A percentile compares a stretch with the other conserved stretches of the same genome.
Conservation (phyloP, 441 rosid species). For the Lepidium campestre region DNA sequence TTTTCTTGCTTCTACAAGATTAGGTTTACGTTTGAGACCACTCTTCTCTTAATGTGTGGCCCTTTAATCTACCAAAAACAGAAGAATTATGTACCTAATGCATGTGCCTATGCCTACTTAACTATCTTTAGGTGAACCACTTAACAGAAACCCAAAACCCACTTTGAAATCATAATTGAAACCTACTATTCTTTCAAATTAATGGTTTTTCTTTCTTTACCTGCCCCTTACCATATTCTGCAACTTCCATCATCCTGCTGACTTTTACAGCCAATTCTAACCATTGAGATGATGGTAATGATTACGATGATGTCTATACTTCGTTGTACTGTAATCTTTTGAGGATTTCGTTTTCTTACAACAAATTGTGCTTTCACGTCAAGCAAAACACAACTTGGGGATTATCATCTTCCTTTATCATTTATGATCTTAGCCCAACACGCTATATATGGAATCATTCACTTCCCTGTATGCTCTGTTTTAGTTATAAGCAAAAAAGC, state of each 20-base stretch:
- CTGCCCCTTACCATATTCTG: constrained; percentile 16
- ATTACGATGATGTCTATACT: constrained; percentile 7
- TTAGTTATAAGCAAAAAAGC: not conserved
- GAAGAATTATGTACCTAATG: constrained; percentile 2
- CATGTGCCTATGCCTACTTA: not conserved
- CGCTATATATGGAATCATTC: not conserved
- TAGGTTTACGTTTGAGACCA: constrained; percentile 8
- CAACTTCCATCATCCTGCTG: not conserved
- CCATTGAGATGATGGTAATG: not conserved
- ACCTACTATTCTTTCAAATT: constrained; percentile 17
- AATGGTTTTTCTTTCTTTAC: not conserved
- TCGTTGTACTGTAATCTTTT: constrained; percentile 13
- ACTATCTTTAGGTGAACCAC: constrained; percentile 23
- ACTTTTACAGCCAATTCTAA: constrained; percentile 2
- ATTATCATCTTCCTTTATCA: constrained; percentile 6
- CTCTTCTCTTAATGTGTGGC: not conserved
- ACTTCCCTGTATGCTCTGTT: not conserved
- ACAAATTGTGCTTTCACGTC: constrained; percentile 7
- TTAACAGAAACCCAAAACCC: not conserved
- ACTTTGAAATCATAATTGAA: not conserved
- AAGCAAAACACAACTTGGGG: constrained; percentile 15
- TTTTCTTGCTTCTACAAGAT: constrained; percentile 9
- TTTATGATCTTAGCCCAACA: not conserved
- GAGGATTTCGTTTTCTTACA: not conserved
- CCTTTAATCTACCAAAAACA: not conserved